These are phyloP conservation scores for Gracilaria domingensis DNA, from an alignment of 23 red algal species.

Conservation along the genomic window DNA sequence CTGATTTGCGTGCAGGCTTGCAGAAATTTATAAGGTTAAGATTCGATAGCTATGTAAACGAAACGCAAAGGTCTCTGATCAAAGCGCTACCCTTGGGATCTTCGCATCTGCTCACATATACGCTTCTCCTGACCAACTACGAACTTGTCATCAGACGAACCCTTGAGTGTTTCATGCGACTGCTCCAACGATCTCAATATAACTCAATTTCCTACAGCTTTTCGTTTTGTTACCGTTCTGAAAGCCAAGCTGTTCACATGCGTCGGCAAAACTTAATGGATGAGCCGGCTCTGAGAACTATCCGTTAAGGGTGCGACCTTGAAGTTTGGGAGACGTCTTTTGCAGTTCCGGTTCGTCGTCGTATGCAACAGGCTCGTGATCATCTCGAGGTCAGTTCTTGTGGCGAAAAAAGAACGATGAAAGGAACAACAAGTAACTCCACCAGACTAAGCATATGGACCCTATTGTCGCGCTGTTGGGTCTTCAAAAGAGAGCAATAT, in stretches of 20 bases:
- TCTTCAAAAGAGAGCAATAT: too few species aligned
- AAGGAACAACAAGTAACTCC: too few species aligned
- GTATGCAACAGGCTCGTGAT: conserved; percentile 30
- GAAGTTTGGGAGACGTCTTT: conserved; percentile 59
- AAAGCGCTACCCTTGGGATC: background rate
- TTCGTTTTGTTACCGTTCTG: conserved; percentile 21
- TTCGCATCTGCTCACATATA: background rate
- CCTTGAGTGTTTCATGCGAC: background rate
- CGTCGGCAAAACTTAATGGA: background rate
- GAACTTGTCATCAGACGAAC: background rate
- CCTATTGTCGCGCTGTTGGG: too few species aligned
- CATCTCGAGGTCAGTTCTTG: conserved; percentile 2
- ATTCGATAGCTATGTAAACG: too few species aligned
- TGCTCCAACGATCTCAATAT: background rate
- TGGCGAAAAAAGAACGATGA: too few species aligned
- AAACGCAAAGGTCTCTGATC: background rate
- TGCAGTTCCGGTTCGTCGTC: conserved; percentile 42
- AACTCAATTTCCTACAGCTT: background rate
- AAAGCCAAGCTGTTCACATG: background rate
- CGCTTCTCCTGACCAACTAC: background rate
- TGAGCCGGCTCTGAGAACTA: background rate
- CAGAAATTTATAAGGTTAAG: too few species aligned
- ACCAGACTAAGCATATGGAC: too few species aligned
- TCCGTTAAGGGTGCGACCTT: conserved; percentile 3
- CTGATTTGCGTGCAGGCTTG: too few species aligned